phyloP scores from a whole-genome alignment of 176 grass and related monocot genomes.

The Chrysopogon serrulatus region DNA sequence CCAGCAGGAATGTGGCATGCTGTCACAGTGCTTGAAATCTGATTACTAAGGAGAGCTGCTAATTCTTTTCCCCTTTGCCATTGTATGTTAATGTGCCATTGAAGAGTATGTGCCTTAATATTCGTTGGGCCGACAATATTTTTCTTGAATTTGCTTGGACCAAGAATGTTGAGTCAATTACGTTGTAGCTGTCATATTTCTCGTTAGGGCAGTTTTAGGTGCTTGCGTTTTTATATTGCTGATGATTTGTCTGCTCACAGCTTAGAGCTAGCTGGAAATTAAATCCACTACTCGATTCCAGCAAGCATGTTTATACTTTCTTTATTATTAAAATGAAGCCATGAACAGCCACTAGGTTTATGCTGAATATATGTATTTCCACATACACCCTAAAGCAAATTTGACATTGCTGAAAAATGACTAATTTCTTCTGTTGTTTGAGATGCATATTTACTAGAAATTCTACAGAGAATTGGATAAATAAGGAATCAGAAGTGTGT shows the following conservation, averaged over 20 bases:
- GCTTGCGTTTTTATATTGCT: neutral
- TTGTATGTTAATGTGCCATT: conserved; percentile 21
- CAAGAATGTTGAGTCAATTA: neutral
- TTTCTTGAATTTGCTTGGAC: neutral
- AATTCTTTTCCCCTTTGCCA: neutral
- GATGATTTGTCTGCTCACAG: neutral
- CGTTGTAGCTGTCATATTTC: neutral
- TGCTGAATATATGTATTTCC: neutral
- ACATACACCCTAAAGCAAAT: neutral
- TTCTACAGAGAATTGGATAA: neutral
- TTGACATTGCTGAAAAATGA: neutral
- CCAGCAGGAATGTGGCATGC: neutral
- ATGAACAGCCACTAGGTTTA: neutral
- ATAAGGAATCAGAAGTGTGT: neutral
- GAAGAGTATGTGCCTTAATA: neutral
- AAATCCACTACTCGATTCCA: conserved; percentile 2
- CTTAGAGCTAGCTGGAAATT: conserved; percentile 17
- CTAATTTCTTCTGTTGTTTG: neutral
- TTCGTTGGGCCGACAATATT: neutral
- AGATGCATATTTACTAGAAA: neutral
- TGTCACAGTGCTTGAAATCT: conserved; percentile 15
- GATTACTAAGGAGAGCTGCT: conserved; percentile 8
- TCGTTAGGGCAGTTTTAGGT: conserved; percentile 1
- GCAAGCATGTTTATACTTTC: neutral
- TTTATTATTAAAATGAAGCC: conserved; percentile 14